phyloP scores from a whole-genome alignment of 176 grass and related monocot species.

The Neostapfia colusana region DNA sequence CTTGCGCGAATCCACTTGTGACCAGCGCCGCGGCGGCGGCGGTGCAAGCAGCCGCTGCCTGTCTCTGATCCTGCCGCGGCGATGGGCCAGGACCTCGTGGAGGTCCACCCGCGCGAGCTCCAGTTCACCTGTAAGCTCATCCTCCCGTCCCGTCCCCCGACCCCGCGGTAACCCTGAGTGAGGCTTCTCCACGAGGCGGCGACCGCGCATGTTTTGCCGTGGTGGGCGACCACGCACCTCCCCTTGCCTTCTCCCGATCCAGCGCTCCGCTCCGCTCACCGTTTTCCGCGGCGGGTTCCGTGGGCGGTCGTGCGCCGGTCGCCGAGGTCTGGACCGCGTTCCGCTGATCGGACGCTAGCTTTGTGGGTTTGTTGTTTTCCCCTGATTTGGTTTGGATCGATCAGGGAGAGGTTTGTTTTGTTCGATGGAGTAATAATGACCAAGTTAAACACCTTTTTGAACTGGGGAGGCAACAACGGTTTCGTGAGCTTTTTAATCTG shows the following conservation, averaged over 20 bases:
- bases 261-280: not conserved
- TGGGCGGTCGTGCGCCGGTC: not conserved
- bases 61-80: not conserved
- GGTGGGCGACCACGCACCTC: too few species aligned
- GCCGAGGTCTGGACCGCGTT: not conserved
- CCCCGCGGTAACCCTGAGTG: not conserved
- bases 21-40: not conserved
- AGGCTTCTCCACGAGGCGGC: not conserved
- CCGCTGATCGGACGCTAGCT: not conserved
- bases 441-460: slow-evolving; percentile 11
- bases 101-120: slow-evolving; percentile 84
- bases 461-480: not conserved
- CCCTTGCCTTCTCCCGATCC: not conserved
- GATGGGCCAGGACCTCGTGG: slow-evolving; percentile 79
- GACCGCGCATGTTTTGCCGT: not conserved
- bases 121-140: slow-evolving; percentile 78
- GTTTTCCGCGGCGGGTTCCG: not conserved
- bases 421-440: not conserved
- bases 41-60: not conserved
- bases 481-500: slow-evolving; percentile 1
- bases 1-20: not conserved
- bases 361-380: not conserved
- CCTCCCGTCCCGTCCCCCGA: not conserved
- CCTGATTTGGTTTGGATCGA: slow-evolving; percentile 1
- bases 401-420: not conserved